These are phyloP conservation scores for Zasmidium citrigriseum DNA, from an alignment of 2,329 filamentous ascomycete genomes.

Conservation along the genomic window DNA sequence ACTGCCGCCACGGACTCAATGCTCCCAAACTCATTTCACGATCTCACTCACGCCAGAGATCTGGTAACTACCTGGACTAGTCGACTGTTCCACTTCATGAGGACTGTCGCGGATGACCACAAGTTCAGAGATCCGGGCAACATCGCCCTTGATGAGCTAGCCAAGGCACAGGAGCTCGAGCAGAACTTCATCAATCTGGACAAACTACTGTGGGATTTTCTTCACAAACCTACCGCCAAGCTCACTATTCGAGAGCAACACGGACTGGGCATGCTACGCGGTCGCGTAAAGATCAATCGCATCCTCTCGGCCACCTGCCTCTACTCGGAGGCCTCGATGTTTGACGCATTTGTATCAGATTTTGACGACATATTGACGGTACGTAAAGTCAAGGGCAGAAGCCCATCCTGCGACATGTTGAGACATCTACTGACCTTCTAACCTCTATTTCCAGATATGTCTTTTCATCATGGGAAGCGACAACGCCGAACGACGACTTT, in stretches of 20 bases:
- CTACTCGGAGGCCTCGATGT: slow-evolving; percentile 28
- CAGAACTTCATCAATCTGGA: slow-evolving; percentile 29
- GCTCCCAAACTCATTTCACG: slow-evolving; percentile 26
- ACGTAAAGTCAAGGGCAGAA: no score
- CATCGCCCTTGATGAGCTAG: slow-evolving; percentile 30
- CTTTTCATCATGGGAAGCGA: slow-evolving; percentile 31
- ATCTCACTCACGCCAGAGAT: slow-evolving; percentile 32
- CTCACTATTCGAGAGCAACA: slow-evolving; percentile 32
- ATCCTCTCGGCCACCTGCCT: slow-evolving; percentile 30
- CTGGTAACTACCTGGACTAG: slow-evolving; percentile 31
- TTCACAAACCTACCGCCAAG: slow-evolving; percentile 30
- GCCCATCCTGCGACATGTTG: no score
- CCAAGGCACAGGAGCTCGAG: slow-evolving; percentile 29
- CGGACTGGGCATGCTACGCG: slow-evolving; percentile 31
- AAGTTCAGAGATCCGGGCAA: slow-evolving; percentile 27
- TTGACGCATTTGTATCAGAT: slow-evolving; percentile 29
- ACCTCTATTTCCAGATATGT: no score
- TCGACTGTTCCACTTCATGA: slow-evolving; percentile 33
- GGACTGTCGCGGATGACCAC: slow-evolving; percentile 28
- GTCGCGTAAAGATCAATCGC: slow-evolving; percentile 31
- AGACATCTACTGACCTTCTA: no score
- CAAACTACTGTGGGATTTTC: slow-evolving; percentile 29
- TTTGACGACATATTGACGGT: slow-evolving; percentile 34
- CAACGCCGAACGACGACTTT: slow-evolving; percentile 27
- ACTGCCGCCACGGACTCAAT: slow-evolving; percentile 28